Evolutionary conservation across 2,329 filamentous ascomycete species (phyloP).

Genomic region (Chaetomiaceae sp.): DNA sequence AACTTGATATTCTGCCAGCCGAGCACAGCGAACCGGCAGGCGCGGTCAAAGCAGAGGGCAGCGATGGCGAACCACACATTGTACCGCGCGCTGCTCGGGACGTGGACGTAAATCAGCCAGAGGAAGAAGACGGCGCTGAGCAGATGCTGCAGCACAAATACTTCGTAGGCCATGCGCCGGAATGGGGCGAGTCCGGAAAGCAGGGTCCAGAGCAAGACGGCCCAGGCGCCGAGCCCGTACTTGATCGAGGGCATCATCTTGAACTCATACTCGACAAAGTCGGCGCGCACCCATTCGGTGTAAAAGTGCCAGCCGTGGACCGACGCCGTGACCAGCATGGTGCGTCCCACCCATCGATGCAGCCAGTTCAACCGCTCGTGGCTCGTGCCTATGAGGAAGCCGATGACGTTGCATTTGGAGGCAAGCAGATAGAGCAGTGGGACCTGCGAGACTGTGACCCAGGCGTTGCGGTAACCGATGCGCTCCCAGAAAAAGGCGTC

Average conservation of each 20-base stretch:
- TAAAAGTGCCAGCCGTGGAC: constrained; percentile 69
- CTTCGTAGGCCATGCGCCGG: constrained; percentile 61
- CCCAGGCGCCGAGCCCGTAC: constrained; percentile 65
- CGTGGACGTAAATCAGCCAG: constrained; percentile 59
- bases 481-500: constrained; percentile 59
- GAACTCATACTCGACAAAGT: constrained; percentile 55
- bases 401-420: constrained; percentile 56
- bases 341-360: constrained; percentile 66
- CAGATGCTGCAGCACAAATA: constrained; percentile 66
- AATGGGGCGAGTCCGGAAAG: constrained; percentile 59
- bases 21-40: constrained; percentile 45
- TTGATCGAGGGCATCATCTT: constrained; percentile 59
- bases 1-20: constrained; percentile 50
- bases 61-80: constrained; percentile 64
- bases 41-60: constrained; percentile 57
- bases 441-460: constrained; percentile 60
- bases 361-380: constrained; percentile 70
- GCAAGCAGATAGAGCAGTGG: constrained; percentile 60
- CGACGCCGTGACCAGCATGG: constrained; percentile 62
- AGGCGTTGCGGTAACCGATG: constrained; percentile 63
- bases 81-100: constrained; percentile 53
- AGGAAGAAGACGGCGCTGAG: constrained; percentile 56
- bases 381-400: constrained; percentile 55
- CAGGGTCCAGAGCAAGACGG: constrained; percentile 59
- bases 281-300: constrained; percentile 55